Evolutionary conservation across 768 basidiomycete species (phyloP).

Genomic region (Leccinum fibrillosum): DNA sequence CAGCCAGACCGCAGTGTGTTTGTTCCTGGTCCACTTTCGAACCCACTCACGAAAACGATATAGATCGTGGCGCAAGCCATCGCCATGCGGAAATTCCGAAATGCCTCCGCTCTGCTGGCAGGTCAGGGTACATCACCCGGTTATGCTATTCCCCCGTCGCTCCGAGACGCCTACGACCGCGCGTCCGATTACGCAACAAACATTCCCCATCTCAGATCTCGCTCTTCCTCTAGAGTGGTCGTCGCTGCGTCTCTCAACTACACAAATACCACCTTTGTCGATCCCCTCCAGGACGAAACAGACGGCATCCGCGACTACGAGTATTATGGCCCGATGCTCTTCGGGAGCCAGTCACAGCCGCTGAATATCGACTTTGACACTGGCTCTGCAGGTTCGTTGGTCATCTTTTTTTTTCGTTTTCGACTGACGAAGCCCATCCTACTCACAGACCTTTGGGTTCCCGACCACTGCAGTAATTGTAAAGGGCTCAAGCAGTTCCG

Average conservation of each 20-base stretch:
- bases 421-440: not conserved
- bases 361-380: conserved; percentile 65
- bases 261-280: conserved; percentile 1
- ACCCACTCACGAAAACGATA: not conserved
- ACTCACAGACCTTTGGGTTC: conserved; percentile 57
- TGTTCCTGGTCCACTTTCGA: not conserved
- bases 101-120: conserved; percentile 15
- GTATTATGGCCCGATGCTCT: conserved; percentile 42
- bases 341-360: conserved; percentile 55
- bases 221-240: not conserved
- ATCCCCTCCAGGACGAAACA: conserved; percentile 39
- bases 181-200: conserved; percentile 21
- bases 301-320: conserved; percentile 39
- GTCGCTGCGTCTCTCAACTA: not conserved
- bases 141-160: conserved; percentile 11
- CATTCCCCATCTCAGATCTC: not conserved
- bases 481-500: conserved; percentile 36
- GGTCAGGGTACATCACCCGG: conserved; percentile 3
- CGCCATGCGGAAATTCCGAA: conserved; percentile 14
- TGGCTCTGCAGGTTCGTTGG: conserved; percentile 39
- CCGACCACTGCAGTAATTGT: conserved; percentile 39
- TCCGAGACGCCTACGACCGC: conserved; percentile 13
- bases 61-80: conserved; percentile 17
- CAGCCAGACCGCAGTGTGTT: conserved; percentile 11
- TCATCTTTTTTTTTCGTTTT: not conserved